Base-by-base conservation (phyloP, 2,329 filamentous ascomycete species). In the Fusarium mundagurra region DNA sequence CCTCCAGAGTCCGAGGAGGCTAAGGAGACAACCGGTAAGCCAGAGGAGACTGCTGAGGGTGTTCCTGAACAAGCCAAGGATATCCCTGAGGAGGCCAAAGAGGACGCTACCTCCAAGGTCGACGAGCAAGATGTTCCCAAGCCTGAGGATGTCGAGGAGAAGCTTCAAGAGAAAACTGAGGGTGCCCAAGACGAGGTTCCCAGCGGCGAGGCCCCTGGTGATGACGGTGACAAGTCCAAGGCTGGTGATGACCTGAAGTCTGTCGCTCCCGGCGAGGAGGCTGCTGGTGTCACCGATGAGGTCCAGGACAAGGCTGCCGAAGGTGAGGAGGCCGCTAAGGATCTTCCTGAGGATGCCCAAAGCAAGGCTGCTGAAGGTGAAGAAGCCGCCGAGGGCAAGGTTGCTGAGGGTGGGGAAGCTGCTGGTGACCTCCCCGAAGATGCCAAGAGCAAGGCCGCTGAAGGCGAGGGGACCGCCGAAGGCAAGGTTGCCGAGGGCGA, bases 181-280 rank as follows among this genome's bases (percentile, higher is more conserved):
- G 72, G 34, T 29, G 66, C 57, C 16, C 36, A 75, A 51, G 60
- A 65, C 31, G 69, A 83, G 78, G 67, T 81, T 5, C 38, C 73
- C 14, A 54, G 47, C 4, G 34, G 47, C 10, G 58, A 72, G 10
- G 45, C 38, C 5, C 67, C 47, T 34, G 60, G 44, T 18, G 69
- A 72, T 6, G 71, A 68, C 2, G 65, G 47, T n/a, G 66, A 60
- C 27, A 69, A 75, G 62, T 75, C 69, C 12, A 75, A 76, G 61
- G 41, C 73, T 33, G 72, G 71, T 20, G 71, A 76, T 14, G 64
- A 66, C 31, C 34, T 75, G 82, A 90, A 91, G 79, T 80, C 84
- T 14, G 88, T 89, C 78, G 75, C 70, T 43, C 74, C 72, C 0
- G 74, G 71, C 12, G 70, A 74, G 51, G 80, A 84, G 5, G 79